Evolutionary conservation across 1,284 basidiomycete species (phyloP).

Genomic region (Irpex rosettiformis): DNA sequence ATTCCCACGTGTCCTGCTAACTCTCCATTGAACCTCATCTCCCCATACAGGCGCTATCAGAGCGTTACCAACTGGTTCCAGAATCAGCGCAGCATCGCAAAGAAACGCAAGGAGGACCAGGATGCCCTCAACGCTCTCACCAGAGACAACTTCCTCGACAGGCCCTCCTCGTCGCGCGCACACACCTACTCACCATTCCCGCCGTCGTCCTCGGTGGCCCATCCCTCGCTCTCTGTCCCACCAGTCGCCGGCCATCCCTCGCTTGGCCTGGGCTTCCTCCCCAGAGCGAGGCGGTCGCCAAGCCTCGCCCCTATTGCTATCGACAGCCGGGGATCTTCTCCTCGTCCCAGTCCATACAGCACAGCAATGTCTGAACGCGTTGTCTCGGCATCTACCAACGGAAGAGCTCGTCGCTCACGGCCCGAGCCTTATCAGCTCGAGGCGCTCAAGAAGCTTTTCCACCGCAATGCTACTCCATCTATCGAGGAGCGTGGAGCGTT

Average conservation of each 20-base stretch:
- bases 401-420: slow-evolving; percentile 56
- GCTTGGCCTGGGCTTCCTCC: slow-evolving; percentile 10
- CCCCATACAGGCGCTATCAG: slow-evolving; percentile 58
- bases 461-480: slow-evolving; percentile 67
- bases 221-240: slow-evolving; percentile 28
- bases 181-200: slow-evolving; percentile 46
- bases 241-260: slow-evolving; percentile 28
- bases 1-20: slow-evolving; percentile 12
- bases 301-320: slow-evolving; percentile 23
- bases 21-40: slow-evolving; percentile 1
- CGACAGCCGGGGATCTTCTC: slow-evolving; percentile 28
- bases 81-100: slow-evolving; percentile 73
- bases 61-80: slow-evolving; percentile 83
- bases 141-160: slow-evolving; percentile 10
- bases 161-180: slow-evolving; percentile 25
- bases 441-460: slow-evolving; percentile 65
- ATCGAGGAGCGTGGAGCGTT: slow-evolving; percentile 71
- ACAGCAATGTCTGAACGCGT: slow-evolving; percentile 23
- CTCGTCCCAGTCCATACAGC: slow-evolving; percentile 32
- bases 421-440: slow-evolving; percentile 74
- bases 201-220: slow-evolving; percentile 25
- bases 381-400: slow-evolving; percentile 20
- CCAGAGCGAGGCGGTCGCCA: slow-evolving; percentile 24
- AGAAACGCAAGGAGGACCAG: slow-evolving; percentile 57
- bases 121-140: slow-evolving; percentile 19